Conservation (phyloP, 352 stramenopile species). For the Phytophthora crassamura region DNA sequence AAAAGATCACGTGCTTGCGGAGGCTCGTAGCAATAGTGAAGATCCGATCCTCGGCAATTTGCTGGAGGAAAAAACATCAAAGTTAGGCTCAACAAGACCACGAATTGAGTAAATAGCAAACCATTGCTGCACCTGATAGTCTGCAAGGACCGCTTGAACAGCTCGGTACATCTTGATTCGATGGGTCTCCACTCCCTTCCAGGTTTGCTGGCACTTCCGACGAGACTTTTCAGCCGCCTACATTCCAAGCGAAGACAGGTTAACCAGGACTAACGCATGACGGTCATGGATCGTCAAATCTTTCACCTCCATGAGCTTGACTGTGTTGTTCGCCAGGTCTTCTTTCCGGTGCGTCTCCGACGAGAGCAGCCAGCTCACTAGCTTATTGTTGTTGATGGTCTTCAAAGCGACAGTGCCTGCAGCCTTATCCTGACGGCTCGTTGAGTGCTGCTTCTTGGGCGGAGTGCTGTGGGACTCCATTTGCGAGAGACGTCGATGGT, state of each 20-base stretch:
- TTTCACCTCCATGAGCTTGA: constrained; percentile 66
- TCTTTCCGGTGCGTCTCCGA: constrained; percentile 79
- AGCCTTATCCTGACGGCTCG: constrained; percentile 13
- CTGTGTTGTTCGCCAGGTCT: constrained; percentile 60
- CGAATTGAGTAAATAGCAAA: neutral
- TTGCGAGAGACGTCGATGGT: constrained; percentile 54
- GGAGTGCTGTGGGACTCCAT: constrained; percentile 38
- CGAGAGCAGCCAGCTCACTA: constrained; percentile 80
- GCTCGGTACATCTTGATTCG: constrained; percentile 73
- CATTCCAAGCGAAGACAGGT: neutral
- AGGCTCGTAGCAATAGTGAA: constrained; percentile 76
- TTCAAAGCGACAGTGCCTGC: constrained; percentile 24
- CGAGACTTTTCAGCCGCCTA: constrained; percentile 69
- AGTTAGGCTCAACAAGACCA: neutral
- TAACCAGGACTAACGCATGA: too few species aligned
- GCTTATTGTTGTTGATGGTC: constrained; percentile 73
- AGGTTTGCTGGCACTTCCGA: constrained; percentile 68
- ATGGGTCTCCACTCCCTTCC: constrained; percentile 66
- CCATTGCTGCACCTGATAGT: constrained; percentile 68
- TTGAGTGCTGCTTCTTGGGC: constrained; percentile 12
- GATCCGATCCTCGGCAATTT: constrained; percentile 81
- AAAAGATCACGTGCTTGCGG: constrained; percentile 86
- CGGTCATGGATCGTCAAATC: too few species aligned
- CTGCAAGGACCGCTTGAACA: constrained; percentile 74
- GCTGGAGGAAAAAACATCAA: constrained; percentile 32